These are phyloP conservation scores for Phoenix dactylifera DNA, from an alignment of 176 grass and related monocot genomes.

Conservation along the genomic window DNA sequence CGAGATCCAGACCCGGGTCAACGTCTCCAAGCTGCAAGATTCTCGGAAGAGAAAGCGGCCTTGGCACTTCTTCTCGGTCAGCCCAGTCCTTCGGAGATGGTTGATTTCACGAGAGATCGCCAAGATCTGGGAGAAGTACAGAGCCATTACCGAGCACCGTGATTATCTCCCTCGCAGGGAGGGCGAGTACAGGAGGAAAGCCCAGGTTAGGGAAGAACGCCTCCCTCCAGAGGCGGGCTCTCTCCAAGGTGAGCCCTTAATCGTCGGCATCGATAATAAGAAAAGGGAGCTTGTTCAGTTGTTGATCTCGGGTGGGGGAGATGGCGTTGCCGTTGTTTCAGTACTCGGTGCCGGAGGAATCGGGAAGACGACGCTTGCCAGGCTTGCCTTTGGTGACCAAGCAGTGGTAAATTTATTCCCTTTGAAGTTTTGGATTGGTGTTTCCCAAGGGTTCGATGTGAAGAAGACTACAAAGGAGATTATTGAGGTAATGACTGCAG, in stretches of 20 bases:
- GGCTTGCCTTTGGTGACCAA: slow-evolving; percentile 10
- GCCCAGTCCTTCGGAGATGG: slow-evolving; percentile 1
- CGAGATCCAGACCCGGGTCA: slow-evolving; percentile 15
- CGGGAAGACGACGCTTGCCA: slow-evolving; percentile 50
- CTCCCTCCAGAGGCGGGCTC: neutral
- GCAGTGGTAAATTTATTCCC: slow-evolving; percentile 11
- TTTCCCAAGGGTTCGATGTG: no score
- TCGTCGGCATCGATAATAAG: slow-evolving; percentile 16
- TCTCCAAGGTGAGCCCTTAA: slow-evolving; percentile 1
- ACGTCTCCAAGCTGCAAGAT: slow-evolving; percentile 5
- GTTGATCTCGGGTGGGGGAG: slow-evolving; percentile 6
- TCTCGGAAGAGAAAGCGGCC: slow-evolving; percentile 30
- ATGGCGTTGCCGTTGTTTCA: slow-evolving; percentile 22
- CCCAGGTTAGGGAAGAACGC: neutral
- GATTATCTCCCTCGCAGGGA: slow-evolving; percentile 4
- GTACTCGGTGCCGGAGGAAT: slow-evolving; percentile 35
- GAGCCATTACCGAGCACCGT: slow-evolving; percentile 13
- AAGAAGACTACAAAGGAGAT: no score
- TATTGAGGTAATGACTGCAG: no score
- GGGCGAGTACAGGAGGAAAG: slow-evolving; percentile 14
- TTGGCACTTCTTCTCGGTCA: neutral
- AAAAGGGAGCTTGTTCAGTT: slow-evolving; percentile 6
- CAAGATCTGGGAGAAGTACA: slow-evolving; percentile 17
- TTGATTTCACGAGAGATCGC: slow-evolving; percentile 13
- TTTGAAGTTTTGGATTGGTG: slow-evolving; percentile 44